Evolutionary conservation across 2,329 filamentous ascomycete genomes (phyloP).

Genomic region (Pseudogymnoascus sp.): DNA sequence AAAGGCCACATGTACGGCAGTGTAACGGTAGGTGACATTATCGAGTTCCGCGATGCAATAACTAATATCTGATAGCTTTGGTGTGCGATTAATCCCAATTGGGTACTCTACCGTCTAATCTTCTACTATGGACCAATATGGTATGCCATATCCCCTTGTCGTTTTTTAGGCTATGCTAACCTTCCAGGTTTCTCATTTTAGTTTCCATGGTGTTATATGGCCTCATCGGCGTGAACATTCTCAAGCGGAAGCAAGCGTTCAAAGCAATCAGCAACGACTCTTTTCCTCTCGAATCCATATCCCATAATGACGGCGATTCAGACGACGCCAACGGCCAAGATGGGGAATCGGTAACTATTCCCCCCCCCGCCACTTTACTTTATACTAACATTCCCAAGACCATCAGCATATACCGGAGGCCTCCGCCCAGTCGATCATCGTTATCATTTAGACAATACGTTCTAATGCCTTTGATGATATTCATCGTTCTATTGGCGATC

Average conservation of each 20-base stretch:
- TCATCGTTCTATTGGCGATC: slow-evolving; percentile 58
- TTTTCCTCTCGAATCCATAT: slow-evolving; percentile 22
- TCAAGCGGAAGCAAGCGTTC: slow-evolving; percentile 54
- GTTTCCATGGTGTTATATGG: slow-evolving; percentile 56
- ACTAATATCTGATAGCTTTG: slow-evolving; percentile 41
- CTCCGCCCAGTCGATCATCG: slow-evolving; percentile 20
- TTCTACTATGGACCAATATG: slow-evolving; percentile 65
- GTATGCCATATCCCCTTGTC: slow-evolving; percentile 36
- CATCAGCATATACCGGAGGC: slow-evolving; percentile 19
- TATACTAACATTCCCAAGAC: slow-evolving; percentile 16
- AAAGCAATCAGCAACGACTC: slow-evolving; percentile 32
- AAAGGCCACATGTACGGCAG: slow-evolving; percentile 54
- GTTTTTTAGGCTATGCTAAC: slow-evolving; percentile 12
- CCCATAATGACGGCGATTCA: slow-evolving; percentile 15
- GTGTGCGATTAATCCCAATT: slow-evolving; percentile 64
- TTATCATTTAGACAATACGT: slow-evolving; percentile 33
- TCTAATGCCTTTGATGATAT: slow-evolving; percentile 53
- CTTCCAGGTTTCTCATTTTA: slow-evolving; percentile 48
- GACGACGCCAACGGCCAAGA: slow-evolving; percentile 13
- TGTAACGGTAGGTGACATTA: slow-evolving; percentile 39
- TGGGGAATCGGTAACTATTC: not conserved
- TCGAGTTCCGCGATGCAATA: not conserved
- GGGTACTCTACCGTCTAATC: slow-evolving; percentile 63
- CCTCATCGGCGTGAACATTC: slow-evolving; percentile 55
- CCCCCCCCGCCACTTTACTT: not conserved